Base-by-base conservation (phyloP, 2,329 filamentous ascomycete genomes). In the Beauveria asiatica region DNA sequence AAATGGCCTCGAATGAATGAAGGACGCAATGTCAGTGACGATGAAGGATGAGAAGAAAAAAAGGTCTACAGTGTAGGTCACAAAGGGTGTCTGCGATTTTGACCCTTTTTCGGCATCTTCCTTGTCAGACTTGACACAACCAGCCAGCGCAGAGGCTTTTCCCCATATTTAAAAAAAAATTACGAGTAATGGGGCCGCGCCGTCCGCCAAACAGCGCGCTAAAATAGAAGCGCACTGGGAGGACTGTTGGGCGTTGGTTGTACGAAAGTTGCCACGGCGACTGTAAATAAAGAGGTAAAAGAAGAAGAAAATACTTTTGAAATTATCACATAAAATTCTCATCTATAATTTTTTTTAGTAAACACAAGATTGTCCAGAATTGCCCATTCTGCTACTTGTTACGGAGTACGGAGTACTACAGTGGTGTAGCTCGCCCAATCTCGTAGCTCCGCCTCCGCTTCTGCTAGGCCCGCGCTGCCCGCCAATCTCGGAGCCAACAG, bases 101-200 rank as follows among this genome's bases (percentile, higher is more conserved):
- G 51, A 54, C 51, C 51, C 51, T 54, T 42, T 54, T 54, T 54
- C 51, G 30, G 21, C 42, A 41, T 57, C 30, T 48, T 48, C 52
- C 44, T 45, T 48, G 21, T 48, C 30, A 56, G 19, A 39, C 23
- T 5, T 16, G 39, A 37, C 33, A 37, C n/a, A 30, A 25, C 39
- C 13, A 16, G 44, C 33, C 33, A 33, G n/a, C 23, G 9, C 11
- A n/a, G 30, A 19, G 13, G 21, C 27, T 7, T 3, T 51, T 59
- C 57, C 50, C 57, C 57, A 59, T 59, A 59, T 53, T 59, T 27
- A 54, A 45, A 48, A 57, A 59, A 59, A 53, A 33, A 45, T 25
- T 5, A 3, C 1, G 30, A 45, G 42, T 19, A 21, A 21, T 52
- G 50, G 19, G 23, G 52, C 50, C 50, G 23, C 37, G 44, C 44